Evolutionary conservation across 257 asterid species (phyloP).

Genomic region (Solanum chmielewskii): DNA sequence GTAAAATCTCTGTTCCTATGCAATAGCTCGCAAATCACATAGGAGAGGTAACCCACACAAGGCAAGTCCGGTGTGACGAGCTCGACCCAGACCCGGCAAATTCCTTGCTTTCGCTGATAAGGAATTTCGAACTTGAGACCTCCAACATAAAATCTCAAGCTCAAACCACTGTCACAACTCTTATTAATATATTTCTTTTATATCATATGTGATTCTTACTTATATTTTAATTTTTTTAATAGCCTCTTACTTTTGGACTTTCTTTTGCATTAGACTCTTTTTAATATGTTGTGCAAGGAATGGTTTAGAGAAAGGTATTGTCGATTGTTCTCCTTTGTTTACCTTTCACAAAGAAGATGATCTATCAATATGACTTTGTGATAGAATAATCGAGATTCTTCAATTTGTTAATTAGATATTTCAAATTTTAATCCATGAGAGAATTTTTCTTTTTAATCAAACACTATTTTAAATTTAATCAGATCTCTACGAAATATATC

Average conservation of each 20-base stretch:
- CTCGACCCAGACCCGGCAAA: too few species aligned
- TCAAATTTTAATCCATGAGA: accelerated
- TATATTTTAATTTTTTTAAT: neutral
- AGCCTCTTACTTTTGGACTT: neutral
- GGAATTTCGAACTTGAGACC: too few species aligned
- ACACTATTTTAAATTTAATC: accelerated
- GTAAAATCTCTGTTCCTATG: too few species aligned
- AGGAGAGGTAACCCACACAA: too few species aligned
- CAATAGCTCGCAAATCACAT: too few species aligned
- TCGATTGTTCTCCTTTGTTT: neutral
- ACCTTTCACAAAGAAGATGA: neutral
- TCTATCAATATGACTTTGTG: neutral
- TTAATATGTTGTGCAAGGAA: neutral
- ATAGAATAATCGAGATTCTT: neutral
- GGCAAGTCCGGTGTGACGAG: too few species aligned
- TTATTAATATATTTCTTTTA: neutral
- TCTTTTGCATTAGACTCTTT: neutral
- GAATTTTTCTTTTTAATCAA: neutral
- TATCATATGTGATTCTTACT: neutral
- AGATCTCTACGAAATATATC: neutral
- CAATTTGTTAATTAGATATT: neutral
- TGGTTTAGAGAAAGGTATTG: neutral
- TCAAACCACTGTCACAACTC: too few species aligned
- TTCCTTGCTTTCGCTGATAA: too few species aligned
- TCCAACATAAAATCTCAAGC: too few species aligned